Base-by-base conservation (phyloP, 345 rosid species). In the Brassica rapa region DNA sequence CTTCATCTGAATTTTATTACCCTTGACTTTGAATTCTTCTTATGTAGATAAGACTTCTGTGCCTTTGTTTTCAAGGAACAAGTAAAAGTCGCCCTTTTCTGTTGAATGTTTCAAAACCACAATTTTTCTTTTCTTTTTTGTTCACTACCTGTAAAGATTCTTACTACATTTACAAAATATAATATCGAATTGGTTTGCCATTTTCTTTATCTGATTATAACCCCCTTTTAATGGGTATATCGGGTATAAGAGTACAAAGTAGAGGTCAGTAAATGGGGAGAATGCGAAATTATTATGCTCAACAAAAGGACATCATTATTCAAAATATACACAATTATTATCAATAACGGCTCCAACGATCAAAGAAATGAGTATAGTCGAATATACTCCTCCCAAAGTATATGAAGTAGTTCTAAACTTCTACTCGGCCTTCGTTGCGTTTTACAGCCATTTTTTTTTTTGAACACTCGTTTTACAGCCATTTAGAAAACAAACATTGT, bases 1-100 rank as follows among this genome's bases (percentile, higher is more conserved):
- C 41, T 51, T 66, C 7, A 7, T 67, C 57, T 27, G 49, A 76
- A 37, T 49, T 30, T 23, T 8, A 49, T 51, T 62, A 62, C 65
- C 15, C 15, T 77, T 72, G 81, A 78, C 72, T 72, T 78, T 65
- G 81, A 78, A 78, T 51, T n/a, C 56, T 56, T 71, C 37, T 71
- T 71, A 72, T 14, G 30, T 29, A 56, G 59, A 56, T 4, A 51
- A 41, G 25, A 11, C 39, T 65, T 39, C 19, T 55, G 3, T 71
- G 19, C 0, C 11, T 70, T 55, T 33, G 51, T 64, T 39, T 39
- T 27, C 1, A 59, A 8, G 61, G 61, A 56, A 19, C 61, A 56
- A 19, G 10, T 16, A 70, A 5, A 32, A 3, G 6, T 39, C 6
- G 3, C 14, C 62, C 3, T 63, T 6, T 72, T 72, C 62, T 57